Evolutionary conservation across 371 early-diverging fungal genomes (phyloP).

Genomic region (Basidiobolus meristosporus): DNA sequence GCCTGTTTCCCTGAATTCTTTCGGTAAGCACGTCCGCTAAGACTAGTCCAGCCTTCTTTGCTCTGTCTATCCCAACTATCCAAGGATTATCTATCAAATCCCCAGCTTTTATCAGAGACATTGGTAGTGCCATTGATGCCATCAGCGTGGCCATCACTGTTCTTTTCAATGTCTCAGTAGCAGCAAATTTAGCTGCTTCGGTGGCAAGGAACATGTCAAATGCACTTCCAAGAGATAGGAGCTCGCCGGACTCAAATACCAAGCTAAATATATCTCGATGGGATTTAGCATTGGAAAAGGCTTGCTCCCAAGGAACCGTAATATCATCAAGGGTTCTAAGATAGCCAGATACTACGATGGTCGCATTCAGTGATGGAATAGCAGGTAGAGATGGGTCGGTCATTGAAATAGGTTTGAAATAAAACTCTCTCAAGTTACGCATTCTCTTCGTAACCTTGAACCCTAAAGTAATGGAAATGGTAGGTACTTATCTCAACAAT

Average conservation of each 20-base stretch:
- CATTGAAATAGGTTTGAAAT: conserved; percentile 27
- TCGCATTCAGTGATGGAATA: conserved; percentile 36
- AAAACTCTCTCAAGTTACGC: conserved; percentile 28
- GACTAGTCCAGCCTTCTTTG: conserved; percentile 72
- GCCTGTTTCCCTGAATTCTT: conserved; percentile 76
- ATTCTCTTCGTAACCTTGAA: conserved; percentile 27
- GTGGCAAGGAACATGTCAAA: conserved; percentile 57
- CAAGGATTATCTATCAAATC: conserved; percentile 89
- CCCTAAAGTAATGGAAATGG: conserved; percentile 6
- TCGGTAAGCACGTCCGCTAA: conserved; percentile 61
- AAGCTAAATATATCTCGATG: conserved; percentile 31
- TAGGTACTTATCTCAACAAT: not conserved
- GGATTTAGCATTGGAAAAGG: conserved; percentile 13
- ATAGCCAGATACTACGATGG: conserved; percentile 41
- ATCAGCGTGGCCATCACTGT: conserved; percentile 73
- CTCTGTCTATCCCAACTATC: conserved; percentile 67
- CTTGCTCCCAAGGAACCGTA: conserved; percentile 27
- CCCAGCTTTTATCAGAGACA: conserved; percentile 57
- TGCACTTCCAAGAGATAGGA: conserved; percentile 60
- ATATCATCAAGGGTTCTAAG: conserved; percentile 13
- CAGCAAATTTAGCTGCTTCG: conserved; percentile 63
- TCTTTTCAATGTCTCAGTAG: conserved; percentile 66
- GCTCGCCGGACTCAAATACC: conserved; percentile 58
- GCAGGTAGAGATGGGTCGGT: conserved; percentile 26
- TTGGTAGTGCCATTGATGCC: conserved; percentile 68